Evolutionary conservation across 2,329 filamentous ascomycete genomes (phyloP).

Genomic region (Botrytis medusae): DNA sequence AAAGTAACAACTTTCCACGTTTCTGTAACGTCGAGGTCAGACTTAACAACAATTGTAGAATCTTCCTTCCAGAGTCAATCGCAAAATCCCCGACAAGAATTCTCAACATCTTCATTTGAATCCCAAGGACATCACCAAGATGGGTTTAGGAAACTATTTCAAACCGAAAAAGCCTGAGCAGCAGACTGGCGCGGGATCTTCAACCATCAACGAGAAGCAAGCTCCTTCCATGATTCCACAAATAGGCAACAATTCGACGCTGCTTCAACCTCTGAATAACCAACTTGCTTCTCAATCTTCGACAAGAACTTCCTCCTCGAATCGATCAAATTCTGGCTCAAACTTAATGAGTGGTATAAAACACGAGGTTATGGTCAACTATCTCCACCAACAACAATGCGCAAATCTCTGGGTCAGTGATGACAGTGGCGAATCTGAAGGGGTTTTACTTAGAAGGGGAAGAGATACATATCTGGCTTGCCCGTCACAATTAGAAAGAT

Average conservation of each 20-base stretch:
- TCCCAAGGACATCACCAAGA: constrained; percentile 40
- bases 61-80: neutral
- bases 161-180: constrained; percentile 51
- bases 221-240: constrained; percentile 27
- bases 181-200: constrained; percentile 22
- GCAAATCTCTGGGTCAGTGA: constrained; percentile 72
- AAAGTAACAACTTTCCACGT: constrained; percentile 2
- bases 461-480: constrained; percentile 71
- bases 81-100: neutral
- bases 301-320: constrained; percentile 54
- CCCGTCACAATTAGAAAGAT: constrained; percentile 62
- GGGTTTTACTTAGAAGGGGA: constrained; percentile 68
- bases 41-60: neutral
- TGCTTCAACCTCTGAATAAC: constrained; percentile 51
- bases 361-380: constrained; percentile 82
- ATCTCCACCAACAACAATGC: constrained; percentile 78
- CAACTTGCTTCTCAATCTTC: constrained; percentile 52
- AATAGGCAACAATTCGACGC: constrained; percentile 44
- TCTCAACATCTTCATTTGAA: neutral
- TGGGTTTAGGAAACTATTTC: constrained; percentile 65
- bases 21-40: neutral
- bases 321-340: constrained; percentile 48
- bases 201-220: constrained; percentile 50
- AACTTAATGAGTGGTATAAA: constrained; percentile 69
- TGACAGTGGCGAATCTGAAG: constrained; percentile 66